Conservation (phyloP, 2,329 filamentous ascomycete genomes). For the Fusarium sambucinum region DNA sequence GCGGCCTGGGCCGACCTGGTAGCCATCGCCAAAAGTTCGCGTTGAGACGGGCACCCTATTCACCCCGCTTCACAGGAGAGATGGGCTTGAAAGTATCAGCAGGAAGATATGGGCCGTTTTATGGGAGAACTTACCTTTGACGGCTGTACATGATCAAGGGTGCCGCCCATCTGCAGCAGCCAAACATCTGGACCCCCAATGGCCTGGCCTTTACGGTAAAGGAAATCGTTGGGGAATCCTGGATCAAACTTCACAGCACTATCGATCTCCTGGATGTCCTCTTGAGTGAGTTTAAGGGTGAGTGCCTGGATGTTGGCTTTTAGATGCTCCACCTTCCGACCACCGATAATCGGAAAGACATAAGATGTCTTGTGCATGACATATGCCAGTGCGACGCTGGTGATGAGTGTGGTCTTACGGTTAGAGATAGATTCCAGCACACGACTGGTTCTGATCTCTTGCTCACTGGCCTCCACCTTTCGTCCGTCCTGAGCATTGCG, state of each 20-base stretch:
- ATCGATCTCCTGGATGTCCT: conserved; percentile 77
- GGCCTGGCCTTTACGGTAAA: conserved; percentile 58
- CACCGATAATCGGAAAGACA: conserved; percentile 80
- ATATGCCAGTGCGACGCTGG: conserved; percentile 74
- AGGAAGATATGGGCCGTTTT: not conserved
- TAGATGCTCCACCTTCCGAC: conserved; percentile 76
- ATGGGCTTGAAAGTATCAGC: conserved; percentile 54
- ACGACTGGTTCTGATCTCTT: conserved; percentile 64
- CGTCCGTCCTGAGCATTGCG: conserved; percentile 54
- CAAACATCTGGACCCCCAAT: conserved; percentile 57
- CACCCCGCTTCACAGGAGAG: conserved; percentile 54
- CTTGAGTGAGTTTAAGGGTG: conserved; percentile 66
- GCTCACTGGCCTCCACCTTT: conserved; percentile 58
- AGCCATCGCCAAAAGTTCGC: conserved; percentile 52
- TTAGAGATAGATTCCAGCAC: conserved; percentile 63
- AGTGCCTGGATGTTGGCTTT: conserved; percentile 77
- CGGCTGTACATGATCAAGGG: conserved; percentile 63
- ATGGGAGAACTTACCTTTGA: conserved; percentile 49
- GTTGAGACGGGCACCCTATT: conserved; percentile 56
- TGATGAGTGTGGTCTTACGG: conserved; percentile 58
- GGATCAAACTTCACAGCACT: conserved; percentile 70
- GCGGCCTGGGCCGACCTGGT: conserved; percentile 32
- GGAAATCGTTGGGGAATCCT: conserved; percentile 75
- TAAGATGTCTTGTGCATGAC: conserved; percentile 78
- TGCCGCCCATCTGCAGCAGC: conserved; percentile 61